A percentile compares a stretch with the other conserved stretches of the same genome.
Evolutionary conservation across 2,329 filamentous ascomycete species (phyloP).

Genomic region (Metarhizium rileyi): DNA sequence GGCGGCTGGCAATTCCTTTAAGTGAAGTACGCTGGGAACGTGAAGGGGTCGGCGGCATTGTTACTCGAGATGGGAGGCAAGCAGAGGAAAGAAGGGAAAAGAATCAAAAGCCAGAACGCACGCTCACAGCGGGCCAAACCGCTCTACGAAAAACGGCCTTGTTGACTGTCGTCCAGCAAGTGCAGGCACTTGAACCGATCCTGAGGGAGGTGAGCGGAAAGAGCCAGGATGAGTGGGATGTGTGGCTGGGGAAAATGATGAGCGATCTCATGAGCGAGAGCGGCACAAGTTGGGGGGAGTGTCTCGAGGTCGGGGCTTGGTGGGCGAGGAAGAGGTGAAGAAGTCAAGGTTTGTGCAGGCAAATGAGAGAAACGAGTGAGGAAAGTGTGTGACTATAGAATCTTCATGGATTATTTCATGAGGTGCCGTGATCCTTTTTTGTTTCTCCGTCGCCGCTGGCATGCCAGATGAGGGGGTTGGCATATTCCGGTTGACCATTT

Average conservation of each 20-base stretch:
- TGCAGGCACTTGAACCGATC: slow-evolving; percentile 75
- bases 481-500: neutral
- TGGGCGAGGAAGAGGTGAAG: slow-evolving; percentile 63
- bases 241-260: slow-evolving; percentile 83
- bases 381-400: slow-evolving; percentile 5
- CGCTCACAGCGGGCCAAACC: slow-evolving; percentile 57
- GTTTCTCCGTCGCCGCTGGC: neutral
- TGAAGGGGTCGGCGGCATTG: slow-evolving; percentile 56
- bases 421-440: neutral
- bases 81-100: slow-evolving; percentile 48
- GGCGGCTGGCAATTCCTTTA: slow-evolving; percentile 77
- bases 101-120: slow-evolving; percentile 29
- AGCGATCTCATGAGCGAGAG: slow-evolving; percentile 70
- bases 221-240: slow-evolving; percentile 84
- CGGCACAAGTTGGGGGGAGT: slow-evolving; percentile 75
- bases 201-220: slow-evolving; percentile 76
- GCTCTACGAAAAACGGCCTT: slow-evolving; percentile 73
- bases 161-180: slow-evolving; percentile 69
- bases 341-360: neutral
- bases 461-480: neutral
- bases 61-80: slow-evolving; percentile 49
- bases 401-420: neutral
- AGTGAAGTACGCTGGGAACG: slow-evolving; percentile 82
- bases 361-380: neutral
- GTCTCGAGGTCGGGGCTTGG: slow-evolving; percentile 78